phyloP scores from a whole-genome alignment of 192 early-diverging fungal genomes.

The Dimargaris xerosporica region DNA sequence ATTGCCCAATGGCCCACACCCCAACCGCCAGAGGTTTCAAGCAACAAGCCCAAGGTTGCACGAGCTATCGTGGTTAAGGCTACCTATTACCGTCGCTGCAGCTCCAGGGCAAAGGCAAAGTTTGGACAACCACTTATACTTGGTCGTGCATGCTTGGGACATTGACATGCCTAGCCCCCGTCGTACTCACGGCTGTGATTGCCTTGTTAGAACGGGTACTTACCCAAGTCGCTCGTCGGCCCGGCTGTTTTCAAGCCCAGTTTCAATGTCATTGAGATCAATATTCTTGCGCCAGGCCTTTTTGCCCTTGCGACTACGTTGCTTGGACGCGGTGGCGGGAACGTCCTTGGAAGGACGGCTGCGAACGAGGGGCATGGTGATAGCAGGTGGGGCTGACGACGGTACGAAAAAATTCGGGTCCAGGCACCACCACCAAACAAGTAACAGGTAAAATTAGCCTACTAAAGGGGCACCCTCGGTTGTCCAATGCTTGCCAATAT shows the following conservation, averaged over 20 bases:
- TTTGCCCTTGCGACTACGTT: conserved; percentile 64
- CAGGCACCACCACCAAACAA: no score
- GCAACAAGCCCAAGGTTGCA: background rate
- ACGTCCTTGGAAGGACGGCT: no score
- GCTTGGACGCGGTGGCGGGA: background rate
- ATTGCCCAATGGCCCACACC: no score
- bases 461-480: no score
- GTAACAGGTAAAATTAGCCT: no score
- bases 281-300: conserved; percentile 89
- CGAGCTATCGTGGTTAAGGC: background rate
- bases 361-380: no score
- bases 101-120: conserved; percentile 17
- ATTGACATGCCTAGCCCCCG: background rate
- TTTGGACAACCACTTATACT: conserved; percentile 17
- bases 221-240: conserved; percentile 70
- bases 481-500: no score
- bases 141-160: conserved; percentile 13
- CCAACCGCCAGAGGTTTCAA: background rate
- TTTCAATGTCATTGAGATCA: conserved; percentile 65
- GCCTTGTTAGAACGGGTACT: conserved; percentile 11
- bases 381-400: no score
- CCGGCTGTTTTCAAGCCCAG: conserved; percentile 46
- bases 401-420: no score
- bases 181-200: background rate
- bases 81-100: background rate